Evolutionary conservation across 2,329 filamentous ascomycete species (phyloP).

Genomic region (Gyromitra esculenta): DNA sequence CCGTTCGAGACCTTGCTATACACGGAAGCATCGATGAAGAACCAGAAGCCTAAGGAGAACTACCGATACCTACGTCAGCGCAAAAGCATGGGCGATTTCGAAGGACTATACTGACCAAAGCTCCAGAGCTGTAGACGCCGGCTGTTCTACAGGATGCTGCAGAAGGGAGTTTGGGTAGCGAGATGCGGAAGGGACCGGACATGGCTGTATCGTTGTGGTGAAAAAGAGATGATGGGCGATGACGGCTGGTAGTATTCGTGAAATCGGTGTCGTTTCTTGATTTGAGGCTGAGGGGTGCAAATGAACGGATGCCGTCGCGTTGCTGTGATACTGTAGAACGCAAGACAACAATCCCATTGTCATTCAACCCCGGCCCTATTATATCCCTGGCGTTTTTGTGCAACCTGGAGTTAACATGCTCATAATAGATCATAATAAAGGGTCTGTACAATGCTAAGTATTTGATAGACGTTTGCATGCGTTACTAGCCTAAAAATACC

Average conservation of each 20-base stretch:
- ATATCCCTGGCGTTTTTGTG: neutral
- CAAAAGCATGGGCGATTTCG: neutral
- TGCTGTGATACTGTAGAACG: conserved; percentile 1
- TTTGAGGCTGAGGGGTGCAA: conserved; percentile 36
- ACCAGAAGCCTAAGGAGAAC: conserved; percentile 77
- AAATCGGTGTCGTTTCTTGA: conserved; percentile 25
- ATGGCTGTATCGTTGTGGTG: conserved; percentile 59
- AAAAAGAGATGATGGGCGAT: neutral
- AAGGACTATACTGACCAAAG: conserved; percentile 66
- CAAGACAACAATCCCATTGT: conserved; percentile 32
- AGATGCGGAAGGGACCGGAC: conserved; percentile 73
- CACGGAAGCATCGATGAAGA: conserved; percentile 73
- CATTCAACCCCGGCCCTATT: conserved; percentile 16
- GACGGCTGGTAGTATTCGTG: conserved; percentile 9
- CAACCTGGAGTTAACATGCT: neutral
- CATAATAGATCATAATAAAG: neutral
- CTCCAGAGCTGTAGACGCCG: conserved; percentile 74
- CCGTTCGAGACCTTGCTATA: conserved; percentile 73
- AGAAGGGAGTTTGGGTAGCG: conserved; percentile 74
- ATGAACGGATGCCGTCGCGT: conserved; percentile 29
- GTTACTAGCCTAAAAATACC: too few relatives aligned
- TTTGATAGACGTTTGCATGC: neutral
- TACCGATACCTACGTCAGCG: conserved; percentile 58
- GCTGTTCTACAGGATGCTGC: conserved; percentile 71
- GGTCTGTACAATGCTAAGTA: neutral